These are phyloP conservation scores for Nannochloropsis granulata DNA, from an alignment of 108 stramenopile species.

Conservation along the genomic window DNA sequence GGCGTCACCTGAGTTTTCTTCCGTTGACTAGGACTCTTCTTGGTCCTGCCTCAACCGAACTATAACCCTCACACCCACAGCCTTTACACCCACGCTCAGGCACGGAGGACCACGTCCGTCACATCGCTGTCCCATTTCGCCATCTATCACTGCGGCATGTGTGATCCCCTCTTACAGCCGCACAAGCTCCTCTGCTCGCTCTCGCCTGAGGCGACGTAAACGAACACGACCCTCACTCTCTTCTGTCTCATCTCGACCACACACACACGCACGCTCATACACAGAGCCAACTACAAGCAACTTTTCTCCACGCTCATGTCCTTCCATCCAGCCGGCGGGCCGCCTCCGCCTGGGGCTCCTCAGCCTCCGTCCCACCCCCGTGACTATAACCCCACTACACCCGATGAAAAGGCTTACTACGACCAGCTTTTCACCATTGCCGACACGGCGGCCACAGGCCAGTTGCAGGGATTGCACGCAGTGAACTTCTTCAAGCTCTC, in stretches of 20 bases:
- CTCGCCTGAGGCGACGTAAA: too few species aligned
- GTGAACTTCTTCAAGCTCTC: slow-evolving; percentile 67
- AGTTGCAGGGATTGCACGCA: slow-evolving; percentile 55
- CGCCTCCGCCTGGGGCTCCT: neutral
- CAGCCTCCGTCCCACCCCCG: slow-evolving; percentile 1
- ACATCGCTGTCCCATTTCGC: too few species aligned
- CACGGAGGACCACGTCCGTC: too few species aligned
- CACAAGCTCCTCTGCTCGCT: too few species aligned
- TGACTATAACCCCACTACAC: neutral
- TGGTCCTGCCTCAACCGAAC: too few species aligned
- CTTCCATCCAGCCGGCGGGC: neutral
- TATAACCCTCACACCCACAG: too few species aligned
- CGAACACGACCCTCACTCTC: too few species aligned
- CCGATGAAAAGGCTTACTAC: slow-evolving; percentile 38
- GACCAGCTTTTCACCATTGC: slow-evolving; percentile 59
- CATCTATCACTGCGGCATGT: too few species aligned
- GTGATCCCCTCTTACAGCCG: too few species aligned
- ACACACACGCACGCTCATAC: neutral
- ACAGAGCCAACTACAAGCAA: neutral
- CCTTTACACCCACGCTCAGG: too few species aligned
- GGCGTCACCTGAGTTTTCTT: too few species aligned
- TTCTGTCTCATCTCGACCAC: neutral
- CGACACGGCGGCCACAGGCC: slow-evolving; percentile 43
- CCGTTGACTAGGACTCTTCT: too few species aligned
- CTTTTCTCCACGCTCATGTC: neutral